Evolutionary conservation across 345 rosid species (phyloP).

Genomic region (Brassica incana): DNA sequence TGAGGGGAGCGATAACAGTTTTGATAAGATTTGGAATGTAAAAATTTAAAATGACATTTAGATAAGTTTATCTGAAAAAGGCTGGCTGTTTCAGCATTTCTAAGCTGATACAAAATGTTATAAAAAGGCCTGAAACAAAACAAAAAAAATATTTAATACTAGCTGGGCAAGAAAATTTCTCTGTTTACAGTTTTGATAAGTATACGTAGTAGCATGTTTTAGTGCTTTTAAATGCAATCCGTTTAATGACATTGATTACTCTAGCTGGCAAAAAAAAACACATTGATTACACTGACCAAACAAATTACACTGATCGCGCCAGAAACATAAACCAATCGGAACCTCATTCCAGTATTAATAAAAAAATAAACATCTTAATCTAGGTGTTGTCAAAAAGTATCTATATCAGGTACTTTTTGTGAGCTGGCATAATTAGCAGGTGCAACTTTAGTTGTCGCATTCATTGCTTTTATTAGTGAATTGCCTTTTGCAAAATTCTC

Average conservation of each 20-base stretch:
- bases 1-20: slow-evolving; percentile 1
- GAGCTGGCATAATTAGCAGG: slow-evolving; percentile 37
- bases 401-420: slow-evolving; percentile 9
- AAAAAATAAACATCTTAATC: neutral
- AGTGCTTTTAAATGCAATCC: neutral
- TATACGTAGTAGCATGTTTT: neutral
- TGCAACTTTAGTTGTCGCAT: neutral
- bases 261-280: slow-evolving; percentile 3
- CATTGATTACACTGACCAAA: slow-evolving; percentile 28
- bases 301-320: slow-evolving; percentile 21
- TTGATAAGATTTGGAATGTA: neutral
- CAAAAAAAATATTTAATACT: neutral
- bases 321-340: neutral
- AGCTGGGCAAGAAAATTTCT: neutral
- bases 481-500: neutral
- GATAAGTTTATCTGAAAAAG: neutral
- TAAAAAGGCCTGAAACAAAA: neutral
- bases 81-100: neutral
- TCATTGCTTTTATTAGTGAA: slow-evolving; percentile 15
- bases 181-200: neutral
- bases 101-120: neutral
- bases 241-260: slow-evolving; percentile 8
- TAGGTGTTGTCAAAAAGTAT: neutral
- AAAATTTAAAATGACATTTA: neutral
- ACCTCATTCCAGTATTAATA: neutral